These are phyloP conservation scores for Debaryomyces robertsiae DNA, from an alignment of 1,139 yeast genomes.

Conservation along the genomic window DNA sequence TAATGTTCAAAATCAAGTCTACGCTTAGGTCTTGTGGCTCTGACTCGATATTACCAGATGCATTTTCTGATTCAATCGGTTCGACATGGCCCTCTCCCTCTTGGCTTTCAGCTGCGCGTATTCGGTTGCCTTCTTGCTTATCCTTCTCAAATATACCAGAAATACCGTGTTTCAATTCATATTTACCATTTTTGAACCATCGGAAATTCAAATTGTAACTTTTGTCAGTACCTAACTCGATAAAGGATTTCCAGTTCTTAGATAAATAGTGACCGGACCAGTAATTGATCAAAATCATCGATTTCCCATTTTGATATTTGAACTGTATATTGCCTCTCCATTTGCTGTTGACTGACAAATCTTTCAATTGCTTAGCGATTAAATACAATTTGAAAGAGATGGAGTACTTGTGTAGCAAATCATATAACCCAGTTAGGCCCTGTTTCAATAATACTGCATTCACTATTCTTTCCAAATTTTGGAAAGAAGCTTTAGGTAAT, in stretches of 20 bases:
- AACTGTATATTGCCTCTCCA: slow-evolving; percentile 74
- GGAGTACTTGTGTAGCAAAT: slow-evolving; percentile 68
- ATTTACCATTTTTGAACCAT: slow-evolving; percentile 67
- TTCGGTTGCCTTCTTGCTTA: slow-evolving; percentile 1
- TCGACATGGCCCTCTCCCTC: slow-evolving; percentile 2
- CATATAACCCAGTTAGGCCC: slow-evolving; percentile 64
- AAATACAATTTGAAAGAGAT: slow-evolving; percentile 73
- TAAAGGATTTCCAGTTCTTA: slow-evolving; percentile 46
- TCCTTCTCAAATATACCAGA: slow-evolving; percentile 16
- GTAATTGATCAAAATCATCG: slow-evolving; percentile 64
- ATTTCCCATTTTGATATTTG: slow-evolving; percentile 63
- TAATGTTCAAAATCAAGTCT: slow-evolving; percentile 36
- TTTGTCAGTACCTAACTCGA: slow-evolving; percentile 68
- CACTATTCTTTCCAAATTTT: slow-evolving; percentile 54
- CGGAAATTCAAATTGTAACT: slow-evolving; percentile 55
- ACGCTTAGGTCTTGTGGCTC: slow-evolving; percentile 37
- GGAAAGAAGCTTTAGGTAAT: slow-evolving; percentile 40
- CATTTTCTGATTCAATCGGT: slow-evolving; percentile 10
- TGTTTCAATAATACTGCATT: slow-evolving; percentile 57
- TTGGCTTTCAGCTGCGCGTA: background rate
- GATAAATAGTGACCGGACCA: slow-evolving; percentile 58
- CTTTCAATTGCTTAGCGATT: slow-evolving; percentile 64
- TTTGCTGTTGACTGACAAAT: slow-evolving; percentile 50
- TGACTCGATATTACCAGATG: slow-evolving; percentile 19
- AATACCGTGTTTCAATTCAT: slow-evolving; percentile 24